Percentiles rank a stretch among this genome's conserved stretches.
These are phyloP conservation scores for Coemansia sp. DNA, from an alignment of 192 early-diverging fungal genomes.

Conservation along the genomic window DNA sequence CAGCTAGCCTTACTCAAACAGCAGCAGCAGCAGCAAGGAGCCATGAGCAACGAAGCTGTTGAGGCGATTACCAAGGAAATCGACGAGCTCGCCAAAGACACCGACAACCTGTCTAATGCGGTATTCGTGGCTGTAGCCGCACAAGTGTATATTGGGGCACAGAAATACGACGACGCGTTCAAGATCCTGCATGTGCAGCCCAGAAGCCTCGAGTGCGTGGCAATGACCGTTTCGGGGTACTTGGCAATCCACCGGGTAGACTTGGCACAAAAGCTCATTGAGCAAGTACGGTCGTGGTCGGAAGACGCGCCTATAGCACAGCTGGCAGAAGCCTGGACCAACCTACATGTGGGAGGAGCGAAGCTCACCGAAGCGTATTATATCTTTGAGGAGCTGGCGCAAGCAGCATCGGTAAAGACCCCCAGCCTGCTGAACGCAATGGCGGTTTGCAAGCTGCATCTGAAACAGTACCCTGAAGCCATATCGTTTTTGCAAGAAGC, in stretches of 20 bases:
- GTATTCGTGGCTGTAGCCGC: slow-evolving; percentile 66
- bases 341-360: slow-evolving; percentile 65
- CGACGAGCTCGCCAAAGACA: slow-evolving; percentile 52
- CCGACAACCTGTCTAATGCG: slow-evolving; percentile 53
- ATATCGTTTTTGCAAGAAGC: slow-evolving; percentile 76
- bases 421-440: slow-evolving; percentile 73
- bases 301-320: slow-evolving; percentile 95
- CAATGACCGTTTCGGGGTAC: slow-evolving; percentile 74
- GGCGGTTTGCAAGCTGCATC: slow-evolving; percentile 79
- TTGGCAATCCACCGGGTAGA: slow-evolving; percentile 78
- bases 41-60: neutral
- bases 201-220: slow-evolving; percentile 78
- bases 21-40: neutral
- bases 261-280: slow-evolving; percentile 79
- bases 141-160: slow-evolving; percentile 60
- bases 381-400: slow-evolving; percentile 91
- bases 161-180: slow-evolving; percentile 70
- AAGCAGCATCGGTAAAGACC: slow-evolving; percentile 67
- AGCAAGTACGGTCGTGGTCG: slow-evolving; percentile 77
- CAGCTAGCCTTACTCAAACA: slow-evolving; percentile 59
- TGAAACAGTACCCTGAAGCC: slow-evolving; percentile 80
- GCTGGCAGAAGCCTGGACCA: slow-evolving; percentile 88
- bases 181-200: slow-evolving; percentile 61
- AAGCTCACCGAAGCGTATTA: slow-evolving; percentile 88
- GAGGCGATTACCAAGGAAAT: slow-evolving; percentile 15